Percentiles rank a stretch among this genome's conserved stretches.
Conservation (phyloP, 2,329 filamentous ascomycete genomes). For the Graphilbum sp. region DNA sequence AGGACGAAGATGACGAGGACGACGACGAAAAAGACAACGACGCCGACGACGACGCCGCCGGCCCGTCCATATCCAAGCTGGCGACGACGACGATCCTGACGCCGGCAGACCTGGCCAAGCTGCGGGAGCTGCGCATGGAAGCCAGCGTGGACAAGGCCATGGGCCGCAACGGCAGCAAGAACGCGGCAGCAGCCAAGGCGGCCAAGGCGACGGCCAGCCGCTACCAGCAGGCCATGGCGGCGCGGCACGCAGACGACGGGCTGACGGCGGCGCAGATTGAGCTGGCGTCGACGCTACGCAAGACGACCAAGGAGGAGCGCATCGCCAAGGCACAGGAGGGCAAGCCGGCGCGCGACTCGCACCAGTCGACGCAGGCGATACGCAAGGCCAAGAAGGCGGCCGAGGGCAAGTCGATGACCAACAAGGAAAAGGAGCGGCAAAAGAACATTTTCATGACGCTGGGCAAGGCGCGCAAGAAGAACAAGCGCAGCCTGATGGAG, state of each 20-base stretch:
- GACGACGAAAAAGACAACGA: constrained; percentile 28
- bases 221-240: constrained; percentile 29
- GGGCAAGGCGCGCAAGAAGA: constrained; percentile 88
- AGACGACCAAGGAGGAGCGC: constrained; percentile 78
- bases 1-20: no score
- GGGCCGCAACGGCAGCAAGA: constrained; percentile 14
- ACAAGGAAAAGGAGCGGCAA: constrained; percentile 88
- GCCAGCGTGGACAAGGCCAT: constrained; percentile 52
- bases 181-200: background rate
- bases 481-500: constrained; percentile 83
- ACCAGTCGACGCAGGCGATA: constrained; percentile 73
- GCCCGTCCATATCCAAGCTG: constrained; percentile 44
- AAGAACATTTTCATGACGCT: constrained; percentile 99
- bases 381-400: constrained; percentile 74
- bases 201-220: constrained; percentile 17
- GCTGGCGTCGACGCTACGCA: constrained; percentile 64
- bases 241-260: constrained; percentile 67
- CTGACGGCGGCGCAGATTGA: constrained; percentile 87
- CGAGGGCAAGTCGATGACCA: constrained; percentile 90
- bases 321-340: constrained; percentile 70
- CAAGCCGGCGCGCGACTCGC: constrained; percentile 59
- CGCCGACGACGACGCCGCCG: constrained; percentile 25
- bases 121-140: constrained; percentile 68
- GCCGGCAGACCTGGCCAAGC: constrained; percentile 86
- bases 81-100: constrained; percentile 92